A percentile compares a stretch with the other conserved stretches of the same genome.
Evolutionary conservation across 2,329 filamentous ascomycete genomes (phyloP).

Genomic region (Aureobasidium sp.): DNA sequence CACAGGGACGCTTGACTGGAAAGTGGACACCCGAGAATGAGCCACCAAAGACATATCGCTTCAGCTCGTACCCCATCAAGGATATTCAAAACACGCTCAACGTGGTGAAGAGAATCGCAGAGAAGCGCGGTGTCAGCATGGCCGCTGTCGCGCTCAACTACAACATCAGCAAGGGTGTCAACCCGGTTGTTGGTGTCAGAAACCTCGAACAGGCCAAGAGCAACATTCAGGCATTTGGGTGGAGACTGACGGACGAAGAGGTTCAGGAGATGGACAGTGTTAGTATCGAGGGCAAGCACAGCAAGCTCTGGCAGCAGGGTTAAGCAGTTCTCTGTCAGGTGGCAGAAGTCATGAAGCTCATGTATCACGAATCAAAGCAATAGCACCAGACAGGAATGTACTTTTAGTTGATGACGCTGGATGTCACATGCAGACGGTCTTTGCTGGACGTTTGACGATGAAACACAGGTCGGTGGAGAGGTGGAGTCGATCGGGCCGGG

Average conservation of each 20-base stretch:
- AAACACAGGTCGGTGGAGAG: neutral
- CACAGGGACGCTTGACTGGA: slow-evolving; percentile 33
- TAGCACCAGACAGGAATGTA: neutral
- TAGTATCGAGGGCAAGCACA: slow-evolving; percentile 34
- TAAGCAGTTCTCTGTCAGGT: neutral
- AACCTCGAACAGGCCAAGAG: slow-evolving; percentile 35
- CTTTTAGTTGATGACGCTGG: neutral
- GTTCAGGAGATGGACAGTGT: slow-evolving; percentile 34
- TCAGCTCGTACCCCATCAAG: slow-evolving; percentile 38
- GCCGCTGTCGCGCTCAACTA: slow-evolving; percentile 39
- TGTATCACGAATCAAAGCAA: neutral
- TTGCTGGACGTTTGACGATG: neutral
- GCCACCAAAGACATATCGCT: slow-evolving; percentile 31
- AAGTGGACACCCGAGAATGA: slow-evolving; percentile 34
- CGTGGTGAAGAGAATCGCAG: slow-evolving; percentile 30
- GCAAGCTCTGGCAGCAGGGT: slow-evolving; percentile 37
- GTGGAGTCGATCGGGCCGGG: neutral
- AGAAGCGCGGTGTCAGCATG: slow-evolving; percentile 27
- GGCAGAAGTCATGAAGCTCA: neutral
- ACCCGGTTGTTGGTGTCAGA: slow-evolving; percentile 36
- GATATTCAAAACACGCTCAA: slow-evolving; percentile 33
- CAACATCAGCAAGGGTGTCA: slow-evolving; percentile 36
- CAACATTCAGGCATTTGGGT: slow-evolving; percentile 34
- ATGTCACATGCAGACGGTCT: neutral
- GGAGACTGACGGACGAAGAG: slow-evolving; percentile 35